Percentiles rank a stretch among this genome's conserved stretches.
These are phyloP conservation scores for Amaranthus hypochondriacus DNA, from an alignment of 148 eudicot genomes.

Conservation along the genomic window DNA sequence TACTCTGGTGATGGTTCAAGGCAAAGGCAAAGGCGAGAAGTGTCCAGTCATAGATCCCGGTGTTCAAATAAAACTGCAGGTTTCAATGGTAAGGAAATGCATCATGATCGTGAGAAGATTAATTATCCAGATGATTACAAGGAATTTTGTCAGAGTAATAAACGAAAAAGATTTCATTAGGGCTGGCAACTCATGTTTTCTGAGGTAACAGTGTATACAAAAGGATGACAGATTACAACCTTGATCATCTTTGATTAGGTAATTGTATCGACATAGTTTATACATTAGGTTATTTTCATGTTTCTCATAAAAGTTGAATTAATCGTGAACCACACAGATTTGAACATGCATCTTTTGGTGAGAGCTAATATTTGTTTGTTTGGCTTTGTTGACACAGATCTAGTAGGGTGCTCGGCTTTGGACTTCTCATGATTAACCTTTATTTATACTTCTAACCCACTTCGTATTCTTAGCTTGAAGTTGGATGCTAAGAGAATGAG, in stretches of 20 bases:
- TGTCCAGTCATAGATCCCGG: constrained; percentile 23
- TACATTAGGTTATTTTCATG: constrained; percentile 19
- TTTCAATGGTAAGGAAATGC: constrained; percentile 19
- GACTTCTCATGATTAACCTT: constrained; percentile 34
- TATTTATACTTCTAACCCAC: constrained; percentile 36
- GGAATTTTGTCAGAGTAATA: constrained; percentile 32
- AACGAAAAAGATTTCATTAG: constrained; percentile 45
- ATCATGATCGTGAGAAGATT: constrained; percentile 33
- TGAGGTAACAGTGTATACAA: constrained; percentile 50
- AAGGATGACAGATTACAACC: constrained; percentile 20
- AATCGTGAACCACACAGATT: constrained; percentile 24
- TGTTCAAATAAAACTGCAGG: constrained; percentile 26
- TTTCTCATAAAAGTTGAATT: constrained; percentile 22
- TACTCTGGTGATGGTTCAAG: constrained; percentile 29
- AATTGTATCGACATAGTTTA: constrained; percentile 26
- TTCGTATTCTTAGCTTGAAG: constrained; percentile 47
- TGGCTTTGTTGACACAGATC: constrained; percentile 47
- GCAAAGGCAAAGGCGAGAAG: constrained; percentile 27
- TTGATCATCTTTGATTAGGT: constrained; percentile 20
- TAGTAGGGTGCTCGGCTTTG: constrained; percentile 36
- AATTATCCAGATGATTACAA: constrained; percentile 31
- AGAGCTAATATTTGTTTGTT: constrained; percentile 27
- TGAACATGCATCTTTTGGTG: constrained; percentile 22
- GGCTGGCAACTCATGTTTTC: constrained; percentile 25
- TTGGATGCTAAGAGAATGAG: constrained; percentile 39